A percentile compares a stretch with the other conserved stretches of the same genome.
These are phyloP conservation scores for Plasmodium chabaudi DNA, from an alignment of 169 alveolate genomes.

Conservation along the genomic window DNA sequence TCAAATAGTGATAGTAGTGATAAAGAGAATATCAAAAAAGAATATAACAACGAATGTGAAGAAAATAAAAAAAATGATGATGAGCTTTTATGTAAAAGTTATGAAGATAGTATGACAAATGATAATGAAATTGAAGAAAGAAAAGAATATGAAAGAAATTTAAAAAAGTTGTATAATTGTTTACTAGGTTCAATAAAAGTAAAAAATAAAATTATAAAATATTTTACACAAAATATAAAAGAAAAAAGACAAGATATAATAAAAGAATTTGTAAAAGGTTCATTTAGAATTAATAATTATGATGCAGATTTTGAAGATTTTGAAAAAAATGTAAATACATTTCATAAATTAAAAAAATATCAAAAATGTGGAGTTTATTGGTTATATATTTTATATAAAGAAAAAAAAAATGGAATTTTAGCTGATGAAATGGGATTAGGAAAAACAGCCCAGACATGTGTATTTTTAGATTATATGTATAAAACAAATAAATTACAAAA, in stretches of 20 bases:
- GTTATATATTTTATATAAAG: constrained; percentile 86
- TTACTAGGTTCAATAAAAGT: constrained; percentile 23
- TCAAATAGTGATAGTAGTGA: constrained; percentile 38
- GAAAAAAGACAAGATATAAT: constrained; percentile 52
- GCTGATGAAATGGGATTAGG: constrained; percentile 96
- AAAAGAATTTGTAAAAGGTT: constrained; percentile 68
- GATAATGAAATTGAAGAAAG: constrained; percentile 23
- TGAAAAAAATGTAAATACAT: constrained; percentile 69
- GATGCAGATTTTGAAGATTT: constrained; percentile 44
- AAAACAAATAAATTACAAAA: constrained; percentile 62
- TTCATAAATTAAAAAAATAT: constrained; percentile 84
- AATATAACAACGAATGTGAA: neutral
- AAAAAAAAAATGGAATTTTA: constrained; percentile 87
- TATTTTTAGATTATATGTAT: constrained; percentile 81
- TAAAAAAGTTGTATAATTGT: constrained; percentile 38
- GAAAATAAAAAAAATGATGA: neutral
- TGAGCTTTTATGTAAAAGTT: neutral
- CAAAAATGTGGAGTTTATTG: constrained; percentile 92
- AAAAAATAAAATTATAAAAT: constrained; percentile 60
- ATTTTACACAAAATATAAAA: constrained; percentile 17
- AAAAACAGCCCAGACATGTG: constrained; percentile 91
- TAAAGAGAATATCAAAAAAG: neutral
- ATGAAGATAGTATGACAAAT: neutral
- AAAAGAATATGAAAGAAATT: constrained; percentile 35
- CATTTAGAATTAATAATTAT: constrained; percentile 47